Conservation (phyloP, 768 basidiomycete species). For the Lactarius tabidus region DNA sequence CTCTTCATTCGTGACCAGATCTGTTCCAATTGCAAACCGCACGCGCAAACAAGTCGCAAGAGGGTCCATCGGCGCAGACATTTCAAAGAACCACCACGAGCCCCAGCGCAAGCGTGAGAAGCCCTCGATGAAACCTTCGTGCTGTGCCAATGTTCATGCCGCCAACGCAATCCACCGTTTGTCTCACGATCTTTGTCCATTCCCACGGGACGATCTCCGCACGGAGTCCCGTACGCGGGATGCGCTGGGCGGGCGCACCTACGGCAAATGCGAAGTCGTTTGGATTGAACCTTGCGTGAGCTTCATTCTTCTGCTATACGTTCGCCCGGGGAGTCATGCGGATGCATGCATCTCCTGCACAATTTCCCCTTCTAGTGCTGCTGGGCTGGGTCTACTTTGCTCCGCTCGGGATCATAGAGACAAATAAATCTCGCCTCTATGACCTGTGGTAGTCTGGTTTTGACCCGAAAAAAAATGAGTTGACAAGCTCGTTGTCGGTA, state of each 20-base stretch:
- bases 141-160: conserved; percentile 55
- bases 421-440: conserved; percentile 30
- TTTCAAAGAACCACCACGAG: conserved; percentile 5
- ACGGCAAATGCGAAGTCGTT: conserved; percentile 45
- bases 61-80: background rate
- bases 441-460: conserved; percentile 75
- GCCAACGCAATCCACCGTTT: conserved; percentile 54
- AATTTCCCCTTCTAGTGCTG: background rate
- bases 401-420: background rate
- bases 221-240: conserved; percentile 49
- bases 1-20: background rate
- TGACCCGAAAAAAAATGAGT: conserved; percentile 54
- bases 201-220: conserved; percentile 29
- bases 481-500: conserved; percentile 41
- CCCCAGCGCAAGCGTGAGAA: conserved; percentile 10
- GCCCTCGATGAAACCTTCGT: conserved; percentile 16
- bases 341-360: no score
- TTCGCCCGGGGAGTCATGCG: background rate
- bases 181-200: conserved; percentile 28
- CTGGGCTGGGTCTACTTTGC: background rate
- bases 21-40: background rate
- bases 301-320: background rate
- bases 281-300: conserved; percentile 27
- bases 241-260: background rate
- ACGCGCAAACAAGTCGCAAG: background rate